These are phyloP conservation scores for Dendrobium chrysotoxum DNA, from an alignment of 106 monocot genomes.

Conservation along the genomic window DNA sequence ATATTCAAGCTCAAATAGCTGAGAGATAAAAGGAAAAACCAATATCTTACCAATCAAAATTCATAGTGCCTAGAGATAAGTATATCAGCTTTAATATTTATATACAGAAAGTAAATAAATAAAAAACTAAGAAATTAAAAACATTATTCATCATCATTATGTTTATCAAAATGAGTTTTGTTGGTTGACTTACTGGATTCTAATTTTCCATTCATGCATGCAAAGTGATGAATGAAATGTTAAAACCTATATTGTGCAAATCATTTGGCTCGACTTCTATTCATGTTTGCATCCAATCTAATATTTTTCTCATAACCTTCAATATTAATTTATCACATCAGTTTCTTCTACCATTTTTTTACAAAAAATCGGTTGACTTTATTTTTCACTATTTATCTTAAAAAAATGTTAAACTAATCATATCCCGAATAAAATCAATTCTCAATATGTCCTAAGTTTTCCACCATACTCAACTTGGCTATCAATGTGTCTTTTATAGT, in stretches of 20 bases:
- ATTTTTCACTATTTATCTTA: not conserved
- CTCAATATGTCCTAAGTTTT: not conserved
- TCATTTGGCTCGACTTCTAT: not conserved
- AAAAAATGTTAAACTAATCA: not conserved
- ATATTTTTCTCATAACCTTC: not conserved
- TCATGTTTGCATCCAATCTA: not conserved
- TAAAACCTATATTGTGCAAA: not conserved
- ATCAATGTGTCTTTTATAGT: too few relatives aligned
- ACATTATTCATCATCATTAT: not conserved
- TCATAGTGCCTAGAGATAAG: too few relatives aligned
- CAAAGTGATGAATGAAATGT: not conserved
- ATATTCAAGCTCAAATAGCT: not conserved
- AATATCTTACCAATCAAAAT: too few relatives aligned
- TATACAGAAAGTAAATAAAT: too few relatives aligned
- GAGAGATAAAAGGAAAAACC: not conserved
- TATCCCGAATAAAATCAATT: not conserved
- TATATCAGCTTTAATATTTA: too few relatives aligned
- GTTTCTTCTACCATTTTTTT: not conserved
- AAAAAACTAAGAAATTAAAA: not conserved
- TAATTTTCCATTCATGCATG: not conserved
- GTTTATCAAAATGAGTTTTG: not conserved
- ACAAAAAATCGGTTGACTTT: not conserved
- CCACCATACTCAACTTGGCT: not conserved
- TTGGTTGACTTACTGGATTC: not conserved
- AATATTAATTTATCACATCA: not conserved